Base-by-base conservation (phyloP, 2,329 filamentous ascomycete species). In the Graphilbum sp. region DNA sequence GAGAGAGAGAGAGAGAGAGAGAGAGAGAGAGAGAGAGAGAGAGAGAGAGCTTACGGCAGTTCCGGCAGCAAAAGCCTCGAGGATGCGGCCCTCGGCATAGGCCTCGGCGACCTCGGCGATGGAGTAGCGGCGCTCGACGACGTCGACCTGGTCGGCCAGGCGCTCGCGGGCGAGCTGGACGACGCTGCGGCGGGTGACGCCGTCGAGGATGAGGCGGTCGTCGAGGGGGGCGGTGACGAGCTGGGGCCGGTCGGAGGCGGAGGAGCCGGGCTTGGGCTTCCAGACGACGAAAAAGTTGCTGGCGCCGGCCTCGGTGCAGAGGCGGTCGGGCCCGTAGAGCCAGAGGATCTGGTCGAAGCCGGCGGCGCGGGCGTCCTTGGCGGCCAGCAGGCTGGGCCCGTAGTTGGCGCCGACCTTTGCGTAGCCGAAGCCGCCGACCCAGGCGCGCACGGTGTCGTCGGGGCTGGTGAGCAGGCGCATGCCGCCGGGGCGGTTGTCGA, bases 381-480 rank as follows among this genome's bases (percentile, higher is more conserved):
- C 86, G 4, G 84, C 82, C 38, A 84, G 66, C 38, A 95, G 67
- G 17, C 73, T 78, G 16, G 87, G 87, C 0, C 87, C 87, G 57
- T 94, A 95, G 65, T 94, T 95, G 43, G 87, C 87, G 39, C 87
- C 87, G 25, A 95, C 72, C 61, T 95, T 95, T 43, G 86, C 85
- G 53, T 80, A 87, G 1, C 87, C 87, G 55, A 92, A 93, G 10
- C 88, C 87, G 43, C 87, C 87, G 17, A 84, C 85, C 87, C 87
- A 95, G 12, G 87, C 86, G 46, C 87, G 79, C 41, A 93, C 76
- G 64, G 79, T 83, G 56, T 93, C 83, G 47, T 87, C 75, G 39
- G 74, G 71, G 34, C 73, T 82, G 0, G 86, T 88, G 52, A 88
- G 72, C 34, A 93, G 71, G 49, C 72, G 78, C 66, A 92, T 68